Conservation (phyloP, 768 basidiomycete species). For the Termitomyces sp. region DNA sequence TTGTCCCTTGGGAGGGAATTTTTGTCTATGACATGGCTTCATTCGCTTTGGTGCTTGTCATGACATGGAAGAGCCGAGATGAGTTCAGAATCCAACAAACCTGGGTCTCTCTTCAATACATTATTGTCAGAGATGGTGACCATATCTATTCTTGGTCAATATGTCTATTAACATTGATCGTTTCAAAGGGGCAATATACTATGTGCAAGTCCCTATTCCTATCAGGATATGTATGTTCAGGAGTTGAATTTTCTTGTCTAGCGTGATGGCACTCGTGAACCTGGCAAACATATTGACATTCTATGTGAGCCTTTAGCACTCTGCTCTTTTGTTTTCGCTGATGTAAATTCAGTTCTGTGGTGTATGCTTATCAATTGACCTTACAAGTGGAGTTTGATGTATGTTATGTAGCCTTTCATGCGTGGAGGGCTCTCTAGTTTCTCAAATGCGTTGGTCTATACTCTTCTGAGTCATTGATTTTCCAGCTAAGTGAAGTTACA, state of each 20-base stretch:
- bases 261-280: not conserved
- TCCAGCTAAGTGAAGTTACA: no score
- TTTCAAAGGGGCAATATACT: not conserved
- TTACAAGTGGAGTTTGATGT: no score
- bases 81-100: not conserved
- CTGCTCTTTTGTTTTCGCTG: not conserved
- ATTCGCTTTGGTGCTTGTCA: not conserved
- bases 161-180: not conserved
- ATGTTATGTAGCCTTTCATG: no score
- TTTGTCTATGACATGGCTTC: not conserved
- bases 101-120: not conserved
- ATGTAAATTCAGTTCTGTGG: no score
- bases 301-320: not conserved
- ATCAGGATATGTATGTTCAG: not conserved
- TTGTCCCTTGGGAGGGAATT: not conserved
- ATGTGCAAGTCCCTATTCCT: not conserved
- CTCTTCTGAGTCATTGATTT: no score
- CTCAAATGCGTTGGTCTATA: no score
- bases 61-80: not conserved
- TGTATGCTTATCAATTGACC: no score
- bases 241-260: not conserved
- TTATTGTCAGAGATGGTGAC: not conserved
- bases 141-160: not conserved
- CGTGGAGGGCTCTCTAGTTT: no score
- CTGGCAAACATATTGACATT: not conserved